Base-by-base conservation (phyloP, 2,329 filamentous ascomycete genomes). In the Acrodontium crateriforme region DNA sequence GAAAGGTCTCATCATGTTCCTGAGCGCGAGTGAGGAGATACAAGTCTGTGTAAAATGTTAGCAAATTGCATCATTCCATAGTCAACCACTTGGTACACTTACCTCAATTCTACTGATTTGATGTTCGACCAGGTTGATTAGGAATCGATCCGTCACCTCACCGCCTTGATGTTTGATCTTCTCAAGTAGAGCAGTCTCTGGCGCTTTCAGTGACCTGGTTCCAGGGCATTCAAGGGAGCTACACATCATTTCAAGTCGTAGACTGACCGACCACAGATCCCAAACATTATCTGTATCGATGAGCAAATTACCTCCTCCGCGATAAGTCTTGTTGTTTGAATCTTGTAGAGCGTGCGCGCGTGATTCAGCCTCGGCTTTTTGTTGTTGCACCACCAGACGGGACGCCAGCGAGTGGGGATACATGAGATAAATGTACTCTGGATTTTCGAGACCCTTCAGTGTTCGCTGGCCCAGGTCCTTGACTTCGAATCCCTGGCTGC, bases 91-190 rank as follows among this genome's bases (percentile, higher is more conserved):
- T 10, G n/a, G 5, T n/a, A 22, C 18, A 58, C 76, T 57, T 63
- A 91, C 84, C 74, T 98, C 89, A 52, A 98, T 91, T 47, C 89
- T 74, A 52, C 80, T 85, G 42, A 98, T 79, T 65, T 94, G 84
- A 51, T 95, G 85, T 52, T 92, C 85, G 53, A 95, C 69, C 47
- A 98, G 83, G 47, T 82, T 84, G 31, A 92, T 59, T 55, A 95
- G 61, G 55, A 92, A 87, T 29, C 72, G 67, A 62, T 95, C 89
- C 16, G 85, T 83, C 29, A 94, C 71, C 50, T 94, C 84, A 8
- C 82, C 83, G 27, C 80, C 82, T 21, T 34, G 22, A 75, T 65
- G 63, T 53, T 73, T 77, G 58, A 78, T 73, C 38, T 68, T 62
- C 47, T 93, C 83, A 40, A 94, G 60, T 31, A 95, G 59, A 40